Percentiles rank a stretch among this genome's conserved stretches.
These are phyloP conservation scores for Xanthoconium separans DNA, from an alignment of 1,284 basidiomycete genomes.

Conservation along the genomic window DNA sequence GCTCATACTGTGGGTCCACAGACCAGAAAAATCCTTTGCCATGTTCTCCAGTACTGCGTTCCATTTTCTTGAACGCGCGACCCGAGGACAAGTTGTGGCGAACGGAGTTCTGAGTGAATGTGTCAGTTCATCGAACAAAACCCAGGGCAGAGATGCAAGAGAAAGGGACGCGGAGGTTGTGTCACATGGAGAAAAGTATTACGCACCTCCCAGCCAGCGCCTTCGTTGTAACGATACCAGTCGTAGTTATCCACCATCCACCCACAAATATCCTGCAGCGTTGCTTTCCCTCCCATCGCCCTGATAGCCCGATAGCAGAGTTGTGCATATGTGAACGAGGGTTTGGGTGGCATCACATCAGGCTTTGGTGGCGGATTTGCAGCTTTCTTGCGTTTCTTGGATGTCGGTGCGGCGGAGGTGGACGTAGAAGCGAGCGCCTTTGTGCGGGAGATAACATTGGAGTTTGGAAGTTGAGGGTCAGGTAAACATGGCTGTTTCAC, in stretches of 20 bases:
- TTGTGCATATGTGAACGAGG: conserved; percentile 74
- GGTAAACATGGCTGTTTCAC: conserved; percentile 40
- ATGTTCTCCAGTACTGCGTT: conserved; percentile 79
- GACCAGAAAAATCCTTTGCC: conserved; percentile 92
- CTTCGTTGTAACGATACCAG: conserved; percentile 84
- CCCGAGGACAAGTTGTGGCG: conserved; percentile 90
- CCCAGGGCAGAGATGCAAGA: background rate
- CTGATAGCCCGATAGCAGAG: conserved; percentile 80
- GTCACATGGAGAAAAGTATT: conserved; percentile 1
- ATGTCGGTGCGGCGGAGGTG: conserved; percentile 20
- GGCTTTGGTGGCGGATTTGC: conserved; percentile 53
- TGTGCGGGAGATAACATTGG: conserved; percentile 56
- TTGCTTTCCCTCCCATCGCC: conserved; percentile 79
- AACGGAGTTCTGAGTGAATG: conserved; percentile 71
- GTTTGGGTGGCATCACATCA: conserved; percentile 78
- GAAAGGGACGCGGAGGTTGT: background rate
- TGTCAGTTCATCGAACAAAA: conserved; percentile 18
- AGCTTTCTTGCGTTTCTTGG: conserved; percentile 73
- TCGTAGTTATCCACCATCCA: conserved; percentile 90
- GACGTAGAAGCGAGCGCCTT: conserved; percentile 35
- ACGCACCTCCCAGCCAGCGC: conserved; percentile 83
- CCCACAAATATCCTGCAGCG: conserved; percentile 87
- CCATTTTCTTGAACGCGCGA: conserved; percentile 84
- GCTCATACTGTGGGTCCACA: conserved; percentile 71
- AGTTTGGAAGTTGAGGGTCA: conserved; percentile 54